Evolutionary conservation across 2,329 filamentous ascomycete species (phyloP).

Genomic region (Fusarium irregulare): DNA sequence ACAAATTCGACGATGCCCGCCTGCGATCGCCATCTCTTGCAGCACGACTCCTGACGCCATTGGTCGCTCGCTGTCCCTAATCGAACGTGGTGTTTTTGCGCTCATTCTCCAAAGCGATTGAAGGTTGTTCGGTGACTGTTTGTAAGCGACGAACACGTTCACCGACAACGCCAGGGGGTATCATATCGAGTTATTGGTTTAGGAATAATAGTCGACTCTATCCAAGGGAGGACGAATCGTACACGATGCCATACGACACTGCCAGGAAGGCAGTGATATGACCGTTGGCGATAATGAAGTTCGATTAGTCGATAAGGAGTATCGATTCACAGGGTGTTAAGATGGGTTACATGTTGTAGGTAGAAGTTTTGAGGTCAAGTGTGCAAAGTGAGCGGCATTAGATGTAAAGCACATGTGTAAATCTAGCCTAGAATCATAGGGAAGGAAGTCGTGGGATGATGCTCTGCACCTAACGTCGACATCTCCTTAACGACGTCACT

Average conservation of each 20-base stretch:
- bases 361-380: neutral
- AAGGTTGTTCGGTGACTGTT: constrained; percentile 29
- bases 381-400: neutral
- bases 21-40: constrained; percentile 43
- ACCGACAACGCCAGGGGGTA: constrained; percentile 46
- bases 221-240: constrained; percentile 8
- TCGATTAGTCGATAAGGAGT: constrained; percentile 22
- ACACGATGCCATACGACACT: constrained; percentile 15
- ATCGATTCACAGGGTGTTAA: constrained; percentile 14
- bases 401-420: constrained; percentile 2
- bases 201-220: constrained; percentile 13
- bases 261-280: constrained; percentile 25
- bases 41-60: constrained; percentile 42
- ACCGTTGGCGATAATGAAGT: neutral
- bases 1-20: constrained; percentile 30
- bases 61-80: constrained; percentile 45
- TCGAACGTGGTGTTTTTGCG: constrained; percentile 45
- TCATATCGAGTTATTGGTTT: constrained; percentile 20
- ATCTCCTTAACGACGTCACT: constrained; percentile 25
- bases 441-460: constrained; percentile 19
- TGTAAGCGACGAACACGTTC: constrained; percentile 48
- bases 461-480: constrained; percentile 8
- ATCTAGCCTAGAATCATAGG: constrained; percentile 2
- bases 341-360: constrained; percentile 20
- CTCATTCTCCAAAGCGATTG: constrained; percentile 30